A percentile compares a stretch with the other conserved stretches of the same genome.
Conservation (phyloP, 352 stramenopile species). For the Globisporangium viniferum region DNA sequence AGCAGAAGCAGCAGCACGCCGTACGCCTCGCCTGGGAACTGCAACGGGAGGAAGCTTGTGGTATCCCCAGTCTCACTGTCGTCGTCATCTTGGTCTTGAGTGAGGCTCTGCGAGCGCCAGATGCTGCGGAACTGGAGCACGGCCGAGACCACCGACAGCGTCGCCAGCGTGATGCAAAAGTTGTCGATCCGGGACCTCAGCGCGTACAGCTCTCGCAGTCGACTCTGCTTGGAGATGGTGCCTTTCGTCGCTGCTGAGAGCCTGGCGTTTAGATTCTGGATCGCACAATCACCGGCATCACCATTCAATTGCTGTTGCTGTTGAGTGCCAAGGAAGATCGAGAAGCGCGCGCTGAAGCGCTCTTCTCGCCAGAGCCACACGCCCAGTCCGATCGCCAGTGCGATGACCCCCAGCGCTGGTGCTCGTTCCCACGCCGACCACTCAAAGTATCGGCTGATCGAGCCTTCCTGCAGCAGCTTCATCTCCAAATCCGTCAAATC, state of each 20-base stretch:
- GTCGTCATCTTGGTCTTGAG: neutral
- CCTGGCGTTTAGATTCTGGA: neutral
- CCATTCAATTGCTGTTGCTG: conserved; percentile 2
- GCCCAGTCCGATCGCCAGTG: conserved; percentile 19
- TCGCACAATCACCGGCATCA: neutral
- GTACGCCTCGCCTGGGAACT: conserved; percentile 55
- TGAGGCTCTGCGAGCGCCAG: conserved; percentile 31
- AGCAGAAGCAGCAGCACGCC: conserved; percentile 37
- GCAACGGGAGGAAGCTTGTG: conserved; percentile 15
- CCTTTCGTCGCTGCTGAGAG: neutral
- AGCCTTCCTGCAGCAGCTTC: conserved; percentile 32
- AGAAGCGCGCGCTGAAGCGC: conserved; percentile 34
- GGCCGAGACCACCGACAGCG: conserved; percentile 35
- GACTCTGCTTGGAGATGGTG: conserved; percentile 23
- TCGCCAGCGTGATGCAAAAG: conserved; percentile 32
- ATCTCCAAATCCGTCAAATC: conserved; percentile 8
- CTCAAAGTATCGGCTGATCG: conserved; percentile 43
- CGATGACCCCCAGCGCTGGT: conserved; percentile 29
- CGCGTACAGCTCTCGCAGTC: conserved; percentile 30
- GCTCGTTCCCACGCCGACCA: conserved; percentile 47
- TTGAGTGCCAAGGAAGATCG: conserved; percentile 23
- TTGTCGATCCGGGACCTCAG: conserved; percentile 29
- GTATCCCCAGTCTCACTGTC: conserved; percentile 1
- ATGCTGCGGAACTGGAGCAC: conserved; percentile 59
- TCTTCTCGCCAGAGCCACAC: conserved; percentile 41